Evolutionary conservation across 148 eudicot species (phyloP), one percentile per base, ranked within the genome.

Genomic region (Heliamphora exappendiculata): DNA sequence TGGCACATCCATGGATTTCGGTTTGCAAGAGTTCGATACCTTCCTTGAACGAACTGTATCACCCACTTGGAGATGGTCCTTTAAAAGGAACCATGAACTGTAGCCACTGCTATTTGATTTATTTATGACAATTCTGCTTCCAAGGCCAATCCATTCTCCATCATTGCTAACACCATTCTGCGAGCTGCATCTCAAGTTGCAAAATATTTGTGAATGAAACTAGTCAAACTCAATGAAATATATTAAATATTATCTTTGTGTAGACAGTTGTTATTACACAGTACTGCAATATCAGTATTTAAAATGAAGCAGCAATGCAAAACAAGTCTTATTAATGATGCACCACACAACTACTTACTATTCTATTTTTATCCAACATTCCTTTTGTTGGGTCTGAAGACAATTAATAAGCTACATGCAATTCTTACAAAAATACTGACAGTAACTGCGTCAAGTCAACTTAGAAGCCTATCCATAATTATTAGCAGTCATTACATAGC

Each of bases 1-100:
- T 0, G 88, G 81, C 51, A 90, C 86, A 77, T 82, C 82, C 89
- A 87, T 85, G 73, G 75, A 88, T 71, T 88, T 85, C 6, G 74
- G 57, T 75, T 85, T 87, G 79, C 81, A 78, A 8, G 84, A 78
- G 67, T 81, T 88, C 29, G 77, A 77, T 24, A 84, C 75, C 80
- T 86, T 94, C 67, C 94, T 77, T 54, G 98, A 93, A 5, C 91
- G 90, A 29, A 91, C 93, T 50, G 73, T 84, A 71, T 94, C 98
- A n/a, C 98, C 97, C 78, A 90, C 91, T 67, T 84, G 89, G 64
- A 94, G 90, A 59, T 62, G 86, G 75, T 91, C 90, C 83, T 91
- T 94, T 3, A 85, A 72, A 71, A 91, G 89, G 78, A 81, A 91
- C 98, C 97, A 94, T 73, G 86, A 84, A 77, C 85, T 85, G 75